phyloP scores from a whole-genome alignment of 768 basidiomycete genomes.

The Tulasnella sp. region DNA sequence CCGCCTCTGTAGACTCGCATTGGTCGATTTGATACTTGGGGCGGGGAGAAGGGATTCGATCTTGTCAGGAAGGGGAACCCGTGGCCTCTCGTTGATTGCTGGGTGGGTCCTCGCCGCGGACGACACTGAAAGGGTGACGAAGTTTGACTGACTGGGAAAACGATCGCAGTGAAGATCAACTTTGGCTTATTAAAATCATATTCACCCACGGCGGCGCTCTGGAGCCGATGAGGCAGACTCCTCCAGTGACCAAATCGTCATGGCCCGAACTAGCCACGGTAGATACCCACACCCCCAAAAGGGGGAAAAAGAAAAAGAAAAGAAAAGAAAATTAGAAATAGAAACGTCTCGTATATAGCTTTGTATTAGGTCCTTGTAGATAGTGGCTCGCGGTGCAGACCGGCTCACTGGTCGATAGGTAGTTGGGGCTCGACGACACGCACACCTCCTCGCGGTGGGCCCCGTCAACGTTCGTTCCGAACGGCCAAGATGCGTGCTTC shows the following conservation, averaged over 20 bases:
- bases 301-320: no score
- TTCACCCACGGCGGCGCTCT: neutral
- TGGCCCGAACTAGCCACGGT: neutral
- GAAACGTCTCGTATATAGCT: no score
- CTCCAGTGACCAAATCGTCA: slow-evolving; percentile 8
- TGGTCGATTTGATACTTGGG: no score
- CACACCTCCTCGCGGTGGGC: neutral
- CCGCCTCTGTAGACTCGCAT: no score
- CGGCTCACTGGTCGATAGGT: neutral
- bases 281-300: neutral
- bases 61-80: neutral
- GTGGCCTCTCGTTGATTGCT: neutral
- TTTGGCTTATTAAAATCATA: neutral
- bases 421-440: slow-evolving; percentile 1
- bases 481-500: neutral
- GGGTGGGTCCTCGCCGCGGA: neutral
- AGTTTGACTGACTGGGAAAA: neutral
- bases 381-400: no score
- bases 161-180: neutral
- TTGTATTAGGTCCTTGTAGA: no score
- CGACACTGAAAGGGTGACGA: neutral
- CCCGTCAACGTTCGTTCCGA: neutral
- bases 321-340: neutral
- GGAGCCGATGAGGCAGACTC: neutral
- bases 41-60: neutral